These are phyloP conservation scores for Schizophyllum amplum DNA, from an alignment of 1,284 basidiomycete genomes.

Conservation along the genomic window DNA sequence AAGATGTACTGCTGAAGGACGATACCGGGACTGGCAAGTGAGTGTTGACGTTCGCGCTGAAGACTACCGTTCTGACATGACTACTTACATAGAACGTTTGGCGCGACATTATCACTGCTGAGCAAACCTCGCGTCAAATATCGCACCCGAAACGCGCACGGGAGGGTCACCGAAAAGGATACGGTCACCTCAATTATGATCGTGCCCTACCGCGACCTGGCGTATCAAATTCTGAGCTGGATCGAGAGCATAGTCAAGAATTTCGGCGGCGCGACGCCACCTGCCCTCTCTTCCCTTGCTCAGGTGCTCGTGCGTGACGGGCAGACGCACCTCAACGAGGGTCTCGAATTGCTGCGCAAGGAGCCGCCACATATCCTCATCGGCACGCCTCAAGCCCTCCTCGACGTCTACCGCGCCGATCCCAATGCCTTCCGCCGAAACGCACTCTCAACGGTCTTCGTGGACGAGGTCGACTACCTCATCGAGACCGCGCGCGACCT, in stretches of 20 bases:
- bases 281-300: conserved; percentile 33
- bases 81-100: conserved; percentile 59
- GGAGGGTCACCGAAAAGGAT: conserved; percentile 11
- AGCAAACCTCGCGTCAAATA: conserved; percentile 37
- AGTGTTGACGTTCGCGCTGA: conserved; percentile 10
- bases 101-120: conserved; percentile 54
- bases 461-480: conserved; percentile 71
- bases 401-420: conserved; percentile 44
- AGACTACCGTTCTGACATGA: conserved; percentile 1
- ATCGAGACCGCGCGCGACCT: conserved; percentile 31
- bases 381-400: conserved; percentile 58
- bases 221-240: conserved; percentile 63
- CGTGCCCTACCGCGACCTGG: conserved; percentile 70
- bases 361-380: conserved; percentile 60
- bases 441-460: conserved; percentile 46
- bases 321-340: conserved; percentile 24
- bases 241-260: conserved; percentile 41
- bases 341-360: conserved; percentile 30
- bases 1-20: conserved; percentile 60
- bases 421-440: conserved; percentile 34
- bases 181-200: conserved; percentile 48
- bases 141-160: conserved; percentile 14
- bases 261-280: conserved; percentile 17
- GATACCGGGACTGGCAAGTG: conserved; percentile 73
- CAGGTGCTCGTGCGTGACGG: conserved; percentile 56